Conservation (phyloP, 495 filamentous ascomycete genomes). For the Penicillium macrosclerotiorum region DNA sequence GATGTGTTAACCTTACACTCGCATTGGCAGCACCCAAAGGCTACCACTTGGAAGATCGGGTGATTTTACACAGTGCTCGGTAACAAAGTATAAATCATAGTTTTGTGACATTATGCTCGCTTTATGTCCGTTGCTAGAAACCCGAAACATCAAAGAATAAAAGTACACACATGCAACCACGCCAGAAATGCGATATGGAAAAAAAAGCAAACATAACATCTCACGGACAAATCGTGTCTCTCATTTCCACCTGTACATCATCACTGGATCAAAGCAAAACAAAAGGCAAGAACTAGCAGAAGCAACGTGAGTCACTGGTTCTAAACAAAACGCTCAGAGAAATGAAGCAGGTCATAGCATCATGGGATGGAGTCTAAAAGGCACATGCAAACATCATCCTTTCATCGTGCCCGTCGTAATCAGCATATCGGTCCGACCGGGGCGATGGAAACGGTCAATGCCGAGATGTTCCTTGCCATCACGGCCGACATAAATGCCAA, state of each 20-base stretch:
- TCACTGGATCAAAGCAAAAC: neutral
- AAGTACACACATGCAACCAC: constrained; percentile 4
- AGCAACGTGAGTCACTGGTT: neutral
- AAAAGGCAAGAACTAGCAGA: neutral
- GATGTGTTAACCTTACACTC: no score
- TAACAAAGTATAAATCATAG: no score
- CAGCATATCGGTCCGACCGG: constrained; percentile 46
- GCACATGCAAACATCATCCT: constrained; percentile 6
- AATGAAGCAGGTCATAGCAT: constrained; percentile 14
- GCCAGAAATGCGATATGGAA: constrained; percentile 8
- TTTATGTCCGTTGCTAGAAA: neutral
- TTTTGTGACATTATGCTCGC: no score
- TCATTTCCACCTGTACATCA: neutral
- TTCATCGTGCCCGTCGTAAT: constrained; percentile 40
- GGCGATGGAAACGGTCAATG: constrained; percentile 57
- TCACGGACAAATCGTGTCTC: neutral
- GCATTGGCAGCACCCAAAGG: no score
- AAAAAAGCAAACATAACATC: neutral
- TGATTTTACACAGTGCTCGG: no score
- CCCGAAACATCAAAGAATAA: neutral
- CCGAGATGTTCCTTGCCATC: constrained; percentile 65
- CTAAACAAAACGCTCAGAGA: constrained; percentile 12
- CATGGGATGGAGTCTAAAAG: neutral
- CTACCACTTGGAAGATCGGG: no score
- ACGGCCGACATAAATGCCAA: constrained; percentile 59